Conservation (phyloP, 2,329 filamentous ascomycete species). For the Aspergillus hortae region DNA sequence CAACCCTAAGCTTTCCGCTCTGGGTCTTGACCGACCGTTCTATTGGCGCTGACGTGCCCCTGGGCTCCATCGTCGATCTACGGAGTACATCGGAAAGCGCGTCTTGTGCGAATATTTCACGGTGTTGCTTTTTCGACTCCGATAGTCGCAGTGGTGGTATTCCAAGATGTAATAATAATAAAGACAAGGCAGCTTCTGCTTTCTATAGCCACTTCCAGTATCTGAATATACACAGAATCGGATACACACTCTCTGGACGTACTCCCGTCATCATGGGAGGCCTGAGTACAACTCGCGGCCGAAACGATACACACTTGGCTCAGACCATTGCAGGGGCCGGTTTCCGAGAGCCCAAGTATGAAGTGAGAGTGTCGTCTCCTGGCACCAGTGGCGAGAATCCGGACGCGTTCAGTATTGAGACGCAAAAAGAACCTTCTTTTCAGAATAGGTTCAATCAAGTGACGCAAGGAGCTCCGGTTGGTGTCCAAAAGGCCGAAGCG, state of each 20-base stretch:
- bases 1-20: neutral
- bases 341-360: conserved; percentile 3
- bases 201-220: too few species aligned
- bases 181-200: too few species aligned
- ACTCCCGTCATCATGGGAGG: conserved; percentile 3
- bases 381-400: neutral
- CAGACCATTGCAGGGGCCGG: conserved; percentile 6
- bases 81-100: neutral
- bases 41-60: too few species aligned
- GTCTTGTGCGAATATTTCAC: neutral
- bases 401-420: conserved; percentile 2
- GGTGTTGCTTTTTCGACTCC: neutral
- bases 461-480: conserved; percentile 8
- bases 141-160: neutral
- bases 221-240: too few species aligned
- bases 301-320: conserved; percentile 7
- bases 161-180: too few species aligned
- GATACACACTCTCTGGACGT: neutral
- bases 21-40: too few species aligned
- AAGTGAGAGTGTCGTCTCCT: conserved; percentile 1
- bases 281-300: conserved; percentile 5
- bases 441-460: neutral
- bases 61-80: neutral
- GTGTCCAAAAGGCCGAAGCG: conserved; percentile 40
- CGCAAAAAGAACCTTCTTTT: neutral